phyloP scores from a whole-genome alignment of 2,329 filamentous ascomycete genomes.

The Chrysoporthe puriensis region DNA sequence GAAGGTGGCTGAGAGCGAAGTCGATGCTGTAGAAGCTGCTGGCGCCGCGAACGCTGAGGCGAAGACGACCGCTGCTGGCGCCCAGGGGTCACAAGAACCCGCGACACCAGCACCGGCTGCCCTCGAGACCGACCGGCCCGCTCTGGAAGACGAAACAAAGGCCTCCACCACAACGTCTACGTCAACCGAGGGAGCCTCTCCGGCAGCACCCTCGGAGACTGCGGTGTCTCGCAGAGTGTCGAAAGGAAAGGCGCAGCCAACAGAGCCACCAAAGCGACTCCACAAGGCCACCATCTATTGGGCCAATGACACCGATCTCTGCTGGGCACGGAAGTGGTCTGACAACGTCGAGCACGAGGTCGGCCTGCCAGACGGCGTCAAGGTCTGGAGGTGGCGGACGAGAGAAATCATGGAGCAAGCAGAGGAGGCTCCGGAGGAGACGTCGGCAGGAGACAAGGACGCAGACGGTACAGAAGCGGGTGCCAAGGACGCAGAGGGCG shows the following conservation, averaged over 20 bases:
- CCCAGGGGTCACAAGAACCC: background rate
- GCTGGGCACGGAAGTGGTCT: constrained; percentile 54
- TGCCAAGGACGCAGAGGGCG: background rate
- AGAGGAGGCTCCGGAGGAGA: background rate
- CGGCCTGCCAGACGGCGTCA: constrained; percentile 38
- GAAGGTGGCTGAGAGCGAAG: constrained; percentile 17
- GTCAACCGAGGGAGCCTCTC: background rate
- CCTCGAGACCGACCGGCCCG: background rate
- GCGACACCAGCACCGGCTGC: background rate
- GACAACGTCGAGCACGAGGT: constrained; percentile 56
- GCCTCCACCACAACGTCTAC: background rate
- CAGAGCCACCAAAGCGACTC: constrained; percentile 34
- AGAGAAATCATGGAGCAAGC: constrained; percentile 12
- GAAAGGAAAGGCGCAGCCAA: constrained; percentile 1
- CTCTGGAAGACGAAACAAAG: constrained; percentile 24
- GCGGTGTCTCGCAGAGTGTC: constrained; percentile 7
- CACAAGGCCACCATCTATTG: constrained; percentile 54
- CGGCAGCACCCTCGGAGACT: background rate
- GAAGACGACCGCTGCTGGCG: background rate
- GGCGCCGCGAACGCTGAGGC: background rate
- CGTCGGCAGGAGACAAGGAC: background rate
- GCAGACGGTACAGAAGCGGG: background rate
- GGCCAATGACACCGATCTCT: constrained; percentile 51
- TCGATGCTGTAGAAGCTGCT: background rate
- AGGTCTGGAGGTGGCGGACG: constrained; percentile 24